Evolutionary conservation across 129 eudicot genomes (phyloP).

Genomic region (Tagetes erecta): DNA sequence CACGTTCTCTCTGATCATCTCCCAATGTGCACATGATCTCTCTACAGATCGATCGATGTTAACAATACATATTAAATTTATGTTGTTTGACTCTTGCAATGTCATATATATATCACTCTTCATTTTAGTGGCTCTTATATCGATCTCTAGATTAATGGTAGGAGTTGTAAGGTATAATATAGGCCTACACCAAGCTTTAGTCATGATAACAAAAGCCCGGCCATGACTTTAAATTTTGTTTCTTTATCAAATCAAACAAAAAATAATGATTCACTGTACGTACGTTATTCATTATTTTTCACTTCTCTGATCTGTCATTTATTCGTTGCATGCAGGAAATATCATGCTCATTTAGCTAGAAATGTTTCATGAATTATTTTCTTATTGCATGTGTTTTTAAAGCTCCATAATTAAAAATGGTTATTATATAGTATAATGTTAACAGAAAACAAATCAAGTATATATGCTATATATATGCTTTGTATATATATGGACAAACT

Average conservation of each 20-base stretch:
- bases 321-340: conserved; percentile 19
- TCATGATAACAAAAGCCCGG: conserved; percentile 31
- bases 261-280: conserved; percentile 30
- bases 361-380: conserved; percentile 10
- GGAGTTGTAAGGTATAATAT: conserved; percentile 21
- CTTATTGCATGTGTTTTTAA: background rate
- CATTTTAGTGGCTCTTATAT: background rate
- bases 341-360: conserved; percentile 12
- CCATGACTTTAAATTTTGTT: conserved; percentile 35
- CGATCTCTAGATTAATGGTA: conserved; percentile 21
- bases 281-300: conserved; percentile 10
- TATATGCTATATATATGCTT: too few species aligned
- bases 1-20: too few species aligned
- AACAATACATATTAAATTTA: conserved; percentile 6
- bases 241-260: conserved; percentile 37
- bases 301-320: conserved; percentile 21
- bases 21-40: too few species aligned
- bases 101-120: conserved; percentile 13
- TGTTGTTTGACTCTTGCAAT: conserved; percentile 33
- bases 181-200: conserved; percentile 23
- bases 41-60: conserved; percentile 18
- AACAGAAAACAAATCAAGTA: background rate
- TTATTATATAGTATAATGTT: background rate
- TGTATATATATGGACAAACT: too few species aligned
- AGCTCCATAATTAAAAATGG: background rate